phyloP scores from a whole-genome alignment of 345 rosid species.

The Leavenworthia alabamica region DNA sequence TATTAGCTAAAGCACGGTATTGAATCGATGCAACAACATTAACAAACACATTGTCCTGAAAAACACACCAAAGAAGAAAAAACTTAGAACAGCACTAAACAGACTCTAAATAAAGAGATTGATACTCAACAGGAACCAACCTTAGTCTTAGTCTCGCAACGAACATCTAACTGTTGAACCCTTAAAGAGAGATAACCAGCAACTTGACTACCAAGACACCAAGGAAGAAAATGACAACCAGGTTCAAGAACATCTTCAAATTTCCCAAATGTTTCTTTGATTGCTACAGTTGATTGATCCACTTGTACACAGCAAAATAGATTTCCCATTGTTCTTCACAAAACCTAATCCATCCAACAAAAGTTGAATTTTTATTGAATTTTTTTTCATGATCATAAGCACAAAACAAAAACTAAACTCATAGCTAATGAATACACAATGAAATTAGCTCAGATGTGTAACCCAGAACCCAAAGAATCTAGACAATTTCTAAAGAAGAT shows the following conservation, averaged over 20 bases:
- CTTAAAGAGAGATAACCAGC: constrained; percentile 53
- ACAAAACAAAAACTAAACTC: background rate
- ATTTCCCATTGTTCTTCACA: constrained; percentile 47
- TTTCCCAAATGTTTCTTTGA: constrained; percentile 53
- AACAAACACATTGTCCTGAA: constrained; percentile 54
- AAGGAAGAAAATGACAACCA: constrained; percentile 61
- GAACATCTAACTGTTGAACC: constrained; percentile 55
- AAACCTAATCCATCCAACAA: background rate
- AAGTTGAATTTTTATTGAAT: background rate
- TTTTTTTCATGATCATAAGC: background rate
- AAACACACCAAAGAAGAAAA: background rate
- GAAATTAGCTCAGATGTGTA: background rate
- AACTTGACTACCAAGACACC: constrained; percentile 49
- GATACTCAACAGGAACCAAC: constrained; percentile 27
- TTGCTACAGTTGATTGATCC: constrained; percentile 52
- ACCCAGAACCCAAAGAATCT: background rate
- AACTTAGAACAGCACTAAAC: background rate
- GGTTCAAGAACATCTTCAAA: constrained; percentile 57
- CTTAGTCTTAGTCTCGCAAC: constrained; percentile 68
- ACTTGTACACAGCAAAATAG: constrained; percentile 46
- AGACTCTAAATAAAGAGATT: background rate
- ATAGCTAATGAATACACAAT: background rate
- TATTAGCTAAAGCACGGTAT: constrained; percentile 40
- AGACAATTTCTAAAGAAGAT: background rate
- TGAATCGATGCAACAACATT: constrained; percentile 52